Conservation (phyloP, 2,329 filamentous ascomycete genomes). For the Didymella pinodella region DNA sequence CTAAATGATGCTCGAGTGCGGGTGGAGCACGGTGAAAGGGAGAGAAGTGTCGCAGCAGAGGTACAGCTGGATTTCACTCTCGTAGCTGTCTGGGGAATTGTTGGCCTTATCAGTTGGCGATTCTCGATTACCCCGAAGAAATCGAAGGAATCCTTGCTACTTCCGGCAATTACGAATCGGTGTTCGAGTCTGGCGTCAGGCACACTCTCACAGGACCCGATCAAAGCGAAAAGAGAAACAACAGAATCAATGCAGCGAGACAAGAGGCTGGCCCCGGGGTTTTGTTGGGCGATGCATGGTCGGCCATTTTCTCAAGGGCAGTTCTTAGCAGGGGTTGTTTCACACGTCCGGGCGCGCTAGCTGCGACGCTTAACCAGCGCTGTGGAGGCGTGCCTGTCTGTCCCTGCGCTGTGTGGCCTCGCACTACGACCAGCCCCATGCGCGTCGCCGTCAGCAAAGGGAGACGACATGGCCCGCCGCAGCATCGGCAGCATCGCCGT, state of each 20-base stretch:
- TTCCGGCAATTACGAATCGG: slow-evolving; percentile 17
- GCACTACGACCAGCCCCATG: neutral
- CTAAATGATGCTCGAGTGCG: neutral
- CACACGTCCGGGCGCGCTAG: slow-evolving; percentile 19
- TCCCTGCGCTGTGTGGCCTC: neutral
- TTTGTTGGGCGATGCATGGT: slow-evolving; percentile 17
- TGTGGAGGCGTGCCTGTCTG: slow-evolving; percentile 2
- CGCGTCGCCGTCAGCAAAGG: slow-evolving; percentile 6
- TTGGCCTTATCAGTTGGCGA: slow-evolving; percentile 15
- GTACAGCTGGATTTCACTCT: neutral
- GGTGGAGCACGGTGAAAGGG: neutral
- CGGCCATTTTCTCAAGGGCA: slow-evolving; percentile 20
- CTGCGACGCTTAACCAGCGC: neutral
- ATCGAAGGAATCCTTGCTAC: slow-evolving; percentile 1
- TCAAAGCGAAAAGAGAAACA: slow-evolving; percentile 1
- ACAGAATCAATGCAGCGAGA: slow-evolving; percentile 5
- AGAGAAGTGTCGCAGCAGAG: neutral
- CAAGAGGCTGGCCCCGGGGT: slow-evolving; percentile 12
- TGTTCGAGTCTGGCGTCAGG: neutral
- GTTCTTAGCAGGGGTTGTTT: slow-evolving; percentile 19
- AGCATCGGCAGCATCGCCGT: neutral
- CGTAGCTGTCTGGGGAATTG: slow-evolving; percentile 10
- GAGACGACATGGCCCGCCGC: neutral
- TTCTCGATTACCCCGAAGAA: neutral
- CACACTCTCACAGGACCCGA: neutral